Evolutionary conservation across 2,329 filamentous ascomycete genomes (phyloP), one percentile per base, ranked within the genome.

Genomic region (Colletotrichum phormii): DNA sequence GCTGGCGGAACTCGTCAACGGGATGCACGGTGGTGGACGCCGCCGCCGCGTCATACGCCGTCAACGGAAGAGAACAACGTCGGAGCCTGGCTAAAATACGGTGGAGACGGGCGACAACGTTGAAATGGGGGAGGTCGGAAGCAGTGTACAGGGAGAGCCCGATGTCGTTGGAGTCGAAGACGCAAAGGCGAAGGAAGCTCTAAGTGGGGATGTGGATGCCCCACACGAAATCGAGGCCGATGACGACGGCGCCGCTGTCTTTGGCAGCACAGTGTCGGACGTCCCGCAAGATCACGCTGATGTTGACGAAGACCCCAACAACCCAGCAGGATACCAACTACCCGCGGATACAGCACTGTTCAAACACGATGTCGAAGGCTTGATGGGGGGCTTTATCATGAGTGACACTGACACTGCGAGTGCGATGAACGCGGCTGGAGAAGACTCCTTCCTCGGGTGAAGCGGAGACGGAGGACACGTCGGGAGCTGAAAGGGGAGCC

Each of bases 1-100:
- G 58, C 33, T 68, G 9, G 58, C 31, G 18, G 49, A 68, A 62
- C 57, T 62, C 18, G 31, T 12, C 29, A 68, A 68, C 31, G 49
- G 58, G 9, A 55, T 24, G 49, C 35, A 46, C 13, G 22, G 37
- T 26, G 29, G 42, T 22, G 62, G 49, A 29, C 31, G 62, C 57
- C 46, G 54, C 31, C 42, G 42, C 13, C 31, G 42, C n/a, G 22
- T 22, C 22, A 67, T 22, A 67, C 37, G 29, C 31, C 46, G 46
- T 61, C 31, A 13, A 67, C 29, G 22, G 31, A 15, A 26, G 55
- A 26, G 11, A 35, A 42, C 57, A 8, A n/a, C 26, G n/a, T 5
- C 64, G 18, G 11, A 67, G 6, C 8, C 29, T 18, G 29, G 18
- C 54, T n/a, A 61, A 37, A 42, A 2, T 31, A 31, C 33, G 29